Percentiles rank a stretch among this genome's conserved stretches.
Evolutionary conservation across 768 basidiomycete species (phyloP).

Genomic region (Aureoboletus auriporus): DNA sequence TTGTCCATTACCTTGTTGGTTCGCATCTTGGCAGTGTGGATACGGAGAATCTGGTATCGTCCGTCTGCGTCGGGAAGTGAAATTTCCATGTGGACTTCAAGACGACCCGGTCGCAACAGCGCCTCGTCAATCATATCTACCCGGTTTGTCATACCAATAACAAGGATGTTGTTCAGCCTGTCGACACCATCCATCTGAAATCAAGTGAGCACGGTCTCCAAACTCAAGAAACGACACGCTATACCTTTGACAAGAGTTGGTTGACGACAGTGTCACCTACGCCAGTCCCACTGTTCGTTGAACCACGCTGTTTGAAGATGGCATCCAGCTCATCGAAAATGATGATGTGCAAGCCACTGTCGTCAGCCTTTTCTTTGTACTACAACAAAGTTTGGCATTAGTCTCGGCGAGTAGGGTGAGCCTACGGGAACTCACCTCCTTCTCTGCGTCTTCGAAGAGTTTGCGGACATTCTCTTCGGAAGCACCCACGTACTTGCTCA

Average conservation of each 20-base stretch:
- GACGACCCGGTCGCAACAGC: conserved; percentile 92
- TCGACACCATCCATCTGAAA: conserved; percentile 98
- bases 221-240: neutral
- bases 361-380: conserved; percentile 97
- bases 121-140: conserved; percentile 99
- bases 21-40: conserved; percentile 95
- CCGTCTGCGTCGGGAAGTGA: conserved; percentile 94
- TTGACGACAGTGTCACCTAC: conserved; percentile 99
- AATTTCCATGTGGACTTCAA: conserved; percentile 99
- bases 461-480: conserved; percentile 98
- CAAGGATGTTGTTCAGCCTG: conserved; percentile 96
- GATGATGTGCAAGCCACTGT: conserved; percentile 97
- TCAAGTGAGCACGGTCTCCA: conserved; percentile 8
- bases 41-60: conserved; percentile 88
- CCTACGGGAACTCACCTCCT: conserved; percentile 56
- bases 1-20: conserved; percentile 83
- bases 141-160: conserved; percentile 99
- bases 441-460: conserved; percentile 96
- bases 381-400: conserved; percentile 27
- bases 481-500: conserved; percentile 96
- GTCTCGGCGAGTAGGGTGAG: neutral
- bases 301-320: conserved; percentile 97
- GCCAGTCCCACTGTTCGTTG: conserved; percentile 85
- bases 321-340: conserved; percentile 99
- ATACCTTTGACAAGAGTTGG: conserved; percentile 92